These are phyloP conservation scores for Plasmodium adleri DNA, from an alignment of 169 alveolate species.

Conservation along the genomic window DNA sequence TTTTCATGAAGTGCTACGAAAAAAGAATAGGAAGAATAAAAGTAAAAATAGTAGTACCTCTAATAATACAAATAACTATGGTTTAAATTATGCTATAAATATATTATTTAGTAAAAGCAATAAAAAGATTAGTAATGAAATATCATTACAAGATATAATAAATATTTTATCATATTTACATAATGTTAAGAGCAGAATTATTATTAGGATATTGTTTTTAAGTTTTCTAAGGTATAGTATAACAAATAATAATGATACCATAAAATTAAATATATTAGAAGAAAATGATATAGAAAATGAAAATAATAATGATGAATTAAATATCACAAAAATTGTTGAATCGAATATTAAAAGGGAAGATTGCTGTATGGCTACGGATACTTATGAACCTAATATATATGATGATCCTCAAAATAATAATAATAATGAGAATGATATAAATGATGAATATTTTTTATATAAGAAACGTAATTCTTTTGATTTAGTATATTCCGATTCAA, in stretches of 20 bases:
- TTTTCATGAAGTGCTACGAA: slow-evolving; percentile 52
- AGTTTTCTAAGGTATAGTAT: slow-evolving; percentile 56
- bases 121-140: slow-evolving; percentile 49
- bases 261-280: background rate
- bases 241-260: slow-evolving; percentile 15
- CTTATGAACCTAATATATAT: background rate
- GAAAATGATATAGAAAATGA: slow-evolving; percentile 3
- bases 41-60: background rate
- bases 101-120: slow-evolving; percentile 49
- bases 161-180: slow-evolving; percentile 58
- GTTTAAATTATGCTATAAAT: slow-evolving; percentile 57
- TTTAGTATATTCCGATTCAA: slow-evolving; percentile 41
- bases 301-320: background rate
- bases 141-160: slow-evolving; percentile 69
- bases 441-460: background rate
- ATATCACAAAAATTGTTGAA: background rate
- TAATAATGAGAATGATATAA: background rate
- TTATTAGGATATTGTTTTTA: slow-evolving; percentile 36
- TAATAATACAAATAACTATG: slow-evolving; percentile 23
- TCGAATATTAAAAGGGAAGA: slow-evolving; percentile 21
- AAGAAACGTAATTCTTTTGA: slow-evolving; percentile 17
- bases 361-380: background rate
- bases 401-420: no score
- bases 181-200: slow-evolving; percentile 14
- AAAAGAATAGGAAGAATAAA: slow-evolving; percentile 12